Evolutionary conservation across 2,329 filamentous ascomycete species (phyloP).

Genomic region (Colletotrichum abscissum): DNA sequence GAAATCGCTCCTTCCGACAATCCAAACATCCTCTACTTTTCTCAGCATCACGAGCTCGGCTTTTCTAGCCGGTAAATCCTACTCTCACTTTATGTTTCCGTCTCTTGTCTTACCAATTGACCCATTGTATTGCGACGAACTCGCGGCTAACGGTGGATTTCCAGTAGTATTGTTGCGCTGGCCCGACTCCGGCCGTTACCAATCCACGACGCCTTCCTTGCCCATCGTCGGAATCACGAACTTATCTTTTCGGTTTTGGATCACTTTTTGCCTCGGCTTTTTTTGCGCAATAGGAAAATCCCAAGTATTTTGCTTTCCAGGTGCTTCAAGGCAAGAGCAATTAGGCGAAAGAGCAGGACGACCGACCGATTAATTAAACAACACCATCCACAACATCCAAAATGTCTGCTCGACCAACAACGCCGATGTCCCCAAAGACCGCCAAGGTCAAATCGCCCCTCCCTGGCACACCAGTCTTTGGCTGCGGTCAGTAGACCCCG

Average conservation of each 20-base stretch:
- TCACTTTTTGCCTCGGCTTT: background rate
- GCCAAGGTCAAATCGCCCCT: slow-evolving; percentile 69
- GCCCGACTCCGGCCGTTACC: slow-evolving; percentile 12
- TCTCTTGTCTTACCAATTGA: background rate
- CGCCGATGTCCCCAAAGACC: slow-evolving; percentile 65
- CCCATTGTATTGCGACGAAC: background rate
- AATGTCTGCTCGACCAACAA: slow-evolving; percentile 61
- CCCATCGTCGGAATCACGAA: background rate
- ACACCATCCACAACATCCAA: background rate
- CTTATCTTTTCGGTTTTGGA: background rate
- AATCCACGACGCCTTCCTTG: slow-evolving; percentile 3
- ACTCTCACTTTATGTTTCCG: background rate
- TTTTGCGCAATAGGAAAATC: background rate
- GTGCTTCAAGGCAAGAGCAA: background rate
- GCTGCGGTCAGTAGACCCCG: slow-evolving; percentile 66
- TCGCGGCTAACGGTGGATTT: slow-evolving; percentile 3
- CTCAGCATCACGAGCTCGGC: background rate
- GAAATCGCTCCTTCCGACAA: background rate
- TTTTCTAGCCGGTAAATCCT: background rate
- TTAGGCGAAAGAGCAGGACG: background rate
- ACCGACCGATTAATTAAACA: background rate
- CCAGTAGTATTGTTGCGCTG: background rate
- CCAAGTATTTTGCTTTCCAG: background rate
- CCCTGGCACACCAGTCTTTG: slow-evolving; percentile 70
- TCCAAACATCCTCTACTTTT: background rate